Evolutionary conservation across 441 rosid species (phyloP).

Genomic region (Euphorbia neoarborescens): DNA sequence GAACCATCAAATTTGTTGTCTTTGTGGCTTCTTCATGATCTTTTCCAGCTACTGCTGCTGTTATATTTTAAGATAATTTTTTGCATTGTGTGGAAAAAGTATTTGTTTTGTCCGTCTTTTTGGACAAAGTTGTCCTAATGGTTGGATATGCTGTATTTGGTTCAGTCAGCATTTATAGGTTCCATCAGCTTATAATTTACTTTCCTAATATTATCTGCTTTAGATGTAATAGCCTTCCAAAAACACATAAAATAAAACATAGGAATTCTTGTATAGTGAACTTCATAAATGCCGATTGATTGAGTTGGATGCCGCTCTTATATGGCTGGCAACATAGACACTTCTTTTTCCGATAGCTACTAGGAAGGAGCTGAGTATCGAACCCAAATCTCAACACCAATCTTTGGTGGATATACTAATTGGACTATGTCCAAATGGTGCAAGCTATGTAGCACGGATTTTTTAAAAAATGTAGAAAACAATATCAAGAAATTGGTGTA

Average conservation of each 20-base stretch:
- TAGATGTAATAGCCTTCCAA: not conserved
- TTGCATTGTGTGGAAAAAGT: not conserved
- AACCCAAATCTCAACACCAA: no score
- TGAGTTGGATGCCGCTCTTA: not conserved
- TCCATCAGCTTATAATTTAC: not conserved
- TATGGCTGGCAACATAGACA: not conserved
- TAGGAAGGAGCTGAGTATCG: no score
- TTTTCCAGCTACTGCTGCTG: not conserved
- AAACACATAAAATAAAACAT: not conserved
- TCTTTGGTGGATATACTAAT: no score
- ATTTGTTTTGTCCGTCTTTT: not conserved
- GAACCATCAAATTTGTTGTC: not conserved
- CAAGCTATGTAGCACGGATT: no score
- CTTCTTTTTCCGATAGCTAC: no score
- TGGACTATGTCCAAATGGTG: no score
- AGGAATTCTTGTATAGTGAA: not conserved
- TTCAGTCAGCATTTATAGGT: not conserved
- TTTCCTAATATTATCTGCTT: not conserved
- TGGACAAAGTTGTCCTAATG: not conserved
- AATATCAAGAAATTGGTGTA: no score
- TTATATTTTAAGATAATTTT: not conserved
- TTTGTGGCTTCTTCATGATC: conserved; percentile 1
- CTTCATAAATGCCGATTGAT: not conserved
- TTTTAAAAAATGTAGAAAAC: no score
- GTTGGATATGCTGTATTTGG: not conserved